These are phyloP conservation scores for Wickerhamomyces bovis DNA, from an alignment of 805 yeast genomes.

Conservation along the genomic window DNA sequence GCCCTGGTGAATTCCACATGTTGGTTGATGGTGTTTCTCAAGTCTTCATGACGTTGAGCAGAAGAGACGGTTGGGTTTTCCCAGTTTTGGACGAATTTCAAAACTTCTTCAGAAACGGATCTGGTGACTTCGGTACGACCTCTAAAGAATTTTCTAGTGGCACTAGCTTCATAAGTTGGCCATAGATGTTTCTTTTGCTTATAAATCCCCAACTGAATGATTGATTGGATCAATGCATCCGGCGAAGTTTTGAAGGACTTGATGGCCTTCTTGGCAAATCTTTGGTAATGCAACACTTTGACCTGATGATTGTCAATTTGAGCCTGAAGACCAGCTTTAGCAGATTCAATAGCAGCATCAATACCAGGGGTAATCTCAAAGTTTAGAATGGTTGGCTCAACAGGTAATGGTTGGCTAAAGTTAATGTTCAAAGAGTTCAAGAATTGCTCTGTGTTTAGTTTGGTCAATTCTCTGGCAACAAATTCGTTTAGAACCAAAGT, in stretches of 20 bases:
- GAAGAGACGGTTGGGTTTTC: slow-evolving; percentile 39
- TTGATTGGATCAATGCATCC: slow-evolving; percentile 87
- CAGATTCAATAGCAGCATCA: slow-evolving; percentile 45
- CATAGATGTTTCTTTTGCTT: slow-evolving; percentile 72
- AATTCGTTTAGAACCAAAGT: slow-evolving; percentile 82
- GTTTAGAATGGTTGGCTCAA: slow-evolving; percentile 29
- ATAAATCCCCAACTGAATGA: slow-evolving; percentile 86
- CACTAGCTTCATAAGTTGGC: slow-evolving; percentile 95
- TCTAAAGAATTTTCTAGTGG: slow-evolving; percentile 79
- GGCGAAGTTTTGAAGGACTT: slow-evolving; percentile 84
- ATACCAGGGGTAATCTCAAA: slow-evolving; percentile 57
- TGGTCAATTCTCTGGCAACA: slow-evolving; percentile 50
- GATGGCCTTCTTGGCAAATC: slow-evolving; percentile 81
- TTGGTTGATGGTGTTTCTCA: slow-evolving; percentile 64
- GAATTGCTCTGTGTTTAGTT: slow-evolving; percentile 34
- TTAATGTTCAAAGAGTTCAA: slow-evolving; percentile 13
- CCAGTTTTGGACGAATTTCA: slow-evolving; percentile 71
- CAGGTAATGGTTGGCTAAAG: background rate
- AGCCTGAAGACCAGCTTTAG: slow-evolving; percentile 48
- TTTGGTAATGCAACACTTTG: slow-evolving; percentile 72
- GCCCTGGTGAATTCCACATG: slow-evolving; percentile 69
- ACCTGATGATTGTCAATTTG: slow-evolving; percentile 61
- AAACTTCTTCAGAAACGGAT: slow-evolving; percentile 67
- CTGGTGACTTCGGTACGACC: slow-evolving; percentile 96
- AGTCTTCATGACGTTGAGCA: slow-evolving; percentile 56